These are phyloP conservation scores for Microsporum canis DNA, from an alignment of 2,329 filamentous ascomycete genomes.

Conservation along the genomic window DNA sequence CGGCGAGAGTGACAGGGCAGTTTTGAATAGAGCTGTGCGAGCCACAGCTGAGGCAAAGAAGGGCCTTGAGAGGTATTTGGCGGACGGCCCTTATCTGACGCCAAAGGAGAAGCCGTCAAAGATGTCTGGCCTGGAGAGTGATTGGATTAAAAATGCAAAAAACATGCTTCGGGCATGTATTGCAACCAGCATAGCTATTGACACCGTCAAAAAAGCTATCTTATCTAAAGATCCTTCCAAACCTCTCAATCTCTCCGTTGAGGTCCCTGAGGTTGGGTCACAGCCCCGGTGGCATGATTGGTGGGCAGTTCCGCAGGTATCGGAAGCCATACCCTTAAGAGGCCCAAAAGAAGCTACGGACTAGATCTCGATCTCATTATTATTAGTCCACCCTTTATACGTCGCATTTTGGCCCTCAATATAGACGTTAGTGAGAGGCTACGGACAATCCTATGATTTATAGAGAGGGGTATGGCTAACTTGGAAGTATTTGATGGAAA, in stretches of 20 bases:
- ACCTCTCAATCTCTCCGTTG: slow-evolving; percentile 24
- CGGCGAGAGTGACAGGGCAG: slow-evolving; percentile 31
- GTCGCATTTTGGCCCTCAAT: neutral
- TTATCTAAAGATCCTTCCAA: slow-evolving; percentile 18
- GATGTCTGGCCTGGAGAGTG: slow-evolving; percentile 43
- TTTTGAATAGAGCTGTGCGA: slow-evolving; percentile 31
- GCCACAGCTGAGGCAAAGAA: slow-evolving; percentile 33
- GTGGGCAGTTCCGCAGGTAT: slow-evolving; percentile 35
- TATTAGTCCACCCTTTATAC: neutral
- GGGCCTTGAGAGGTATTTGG: slow-evolving; percentile 33
- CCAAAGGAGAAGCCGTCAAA: slow-evolving; percentile 4
- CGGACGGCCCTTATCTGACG: slow-evolving; percentile 27
- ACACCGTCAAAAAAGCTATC: slow-evolving; percentile 48
- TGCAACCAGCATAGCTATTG: slow-evolving; percentile 54
- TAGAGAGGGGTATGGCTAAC: neutral
- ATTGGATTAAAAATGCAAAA: slow-evolving; percentile 51
- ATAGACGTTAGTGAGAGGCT: neutral
- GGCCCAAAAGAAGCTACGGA: neutral
- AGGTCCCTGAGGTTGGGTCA: slow-evolving; percentile 29
- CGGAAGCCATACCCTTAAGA: slow-evolving; percentile 11
- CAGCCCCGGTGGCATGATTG: slow-evolving; percentile 36
- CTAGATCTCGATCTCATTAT: neutral
- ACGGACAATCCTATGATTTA: neutral
- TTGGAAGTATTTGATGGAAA: neutral
- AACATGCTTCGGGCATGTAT: slow-evolving; percentile 59